These are phyloP conservation scores for Biancaea sappan DNA, from an alignment of 306 rosid species.

Conservation along the genomic window DNA sequence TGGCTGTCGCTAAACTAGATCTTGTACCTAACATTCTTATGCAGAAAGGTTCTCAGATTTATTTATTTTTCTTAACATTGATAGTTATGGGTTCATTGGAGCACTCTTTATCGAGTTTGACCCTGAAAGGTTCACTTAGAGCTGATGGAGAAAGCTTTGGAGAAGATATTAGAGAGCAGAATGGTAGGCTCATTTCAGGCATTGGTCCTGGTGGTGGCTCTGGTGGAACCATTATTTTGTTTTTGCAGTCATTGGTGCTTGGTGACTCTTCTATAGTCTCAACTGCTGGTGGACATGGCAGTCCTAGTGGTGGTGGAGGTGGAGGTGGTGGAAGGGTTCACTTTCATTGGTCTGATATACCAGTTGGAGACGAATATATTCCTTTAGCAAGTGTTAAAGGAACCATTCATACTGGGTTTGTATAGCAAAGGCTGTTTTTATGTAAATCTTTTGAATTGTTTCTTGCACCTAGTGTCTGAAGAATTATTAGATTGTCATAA, in stretches of 20 bases:
- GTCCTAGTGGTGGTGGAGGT: constrained; percentile 88
- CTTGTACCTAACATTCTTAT: neutral
- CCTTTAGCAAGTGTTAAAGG: constrained; percentile 80
- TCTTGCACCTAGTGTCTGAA: neutral
- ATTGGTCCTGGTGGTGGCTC: constrained; percentile 98
- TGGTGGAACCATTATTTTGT: constrained; percentile 93
- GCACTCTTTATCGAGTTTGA: constrained; percentile 76
- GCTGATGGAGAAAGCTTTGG: constrained; percentile 93
- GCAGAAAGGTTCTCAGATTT: neutral
- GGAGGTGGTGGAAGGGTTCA: constrained; percentile 99
- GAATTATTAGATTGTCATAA: neutral
- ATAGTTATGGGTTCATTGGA: constrained; percentile 94
- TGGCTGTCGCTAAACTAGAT: constrained; percentile 19
- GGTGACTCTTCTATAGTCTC: constrained; percentile 72
- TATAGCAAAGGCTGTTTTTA: constrained; percentile 8
- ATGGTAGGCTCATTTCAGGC: constrained; percentile 45
- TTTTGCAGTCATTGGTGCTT: constrained; percentile 64
- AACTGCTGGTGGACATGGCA: constrained; percentile 82
- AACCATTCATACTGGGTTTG: constrained; percentile 71
- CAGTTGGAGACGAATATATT: constrained; percentile 85
- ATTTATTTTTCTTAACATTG: constrained; percentile 19
- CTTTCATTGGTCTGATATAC: constrained; percentile 89
- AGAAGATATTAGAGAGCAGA: constrained; percentile 49
- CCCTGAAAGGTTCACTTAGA: constrained; percentile 72
- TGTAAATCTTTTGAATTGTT: neutral